A percentile compares a stretch with the other conserved stretches of the same genome.
Conservation (phyloP, 176 grass and related monocot genomes). For the Olyra latifolia region DNA sequence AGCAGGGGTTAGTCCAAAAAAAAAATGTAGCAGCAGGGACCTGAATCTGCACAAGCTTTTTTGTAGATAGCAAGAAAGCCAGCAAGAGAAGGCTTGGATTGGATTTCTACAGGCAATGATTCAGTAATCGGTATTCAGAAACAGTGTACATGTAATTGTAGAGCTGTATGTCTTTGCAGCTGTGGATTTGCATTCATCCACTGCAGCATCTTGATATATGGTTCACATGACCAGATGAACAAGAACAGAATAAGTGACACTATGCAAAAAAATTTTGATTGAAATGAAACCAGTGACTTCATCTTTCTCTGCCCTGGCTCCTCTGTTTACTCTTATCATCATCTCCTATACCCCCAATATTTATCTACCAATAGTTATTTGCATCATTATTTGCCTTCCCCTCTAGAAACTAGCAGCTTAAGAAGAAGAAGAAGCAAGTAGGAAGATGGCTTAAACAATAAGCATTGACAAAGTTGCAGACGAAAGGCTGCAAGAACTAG, state of each 20-base stretch:
- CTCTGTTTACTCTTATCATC: slow-evolving; percentile 50
- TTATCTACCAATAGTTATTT: slow-evolving; percentile 38
- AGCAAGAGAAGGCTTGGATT: neutral
- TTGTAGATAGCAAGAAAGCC: neutral
- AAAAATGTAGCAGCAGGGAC: slow-evolving; percentile 16
- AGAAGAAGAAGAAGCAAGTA: slow-evolving; percentile 19
- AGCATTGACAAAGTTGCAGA: slow-evolving; percentile 40
- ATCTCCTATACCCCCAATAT: slow-evolving; percentile 50
- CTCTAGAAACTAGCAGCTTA: slow-evolving; percentile 30
- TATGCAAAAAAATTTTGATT: slow-evolving; percentile 33
- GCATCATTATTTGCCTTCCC: slow-evolving; percentile 44
- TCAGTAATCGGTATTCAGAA: neutral
- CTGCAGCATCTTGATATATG: slow-evolving; percentile 10
- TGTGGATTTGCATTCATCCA: neutral
- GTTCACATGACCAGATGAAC: slow-evolving; percentile 37
- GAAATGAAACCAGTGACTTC: slow-evolving; percentile 56
- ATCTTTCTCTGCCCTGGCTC: slow-evolving; percentile 57
- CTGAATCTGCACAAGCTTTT: slow-evolving; percentile 7
- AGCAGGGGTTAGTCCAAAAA: too few relatives aligned
- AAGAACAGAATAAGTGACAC: slow-evolving; percentile 41
- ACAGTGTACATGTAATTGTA: neutral
- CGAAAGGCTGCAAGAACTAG: slow-evolving; percentile 45
- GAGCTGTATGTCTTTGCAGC: neutral
- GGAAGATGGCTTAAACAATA: slow-evolving; percentile 42
- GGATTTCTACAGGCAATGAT: neutral